Evolutionary conservation across 257 asterid species (phyloP), one percentile per base, ranked within the genome.

Genomic region (Primulina huaijiensis): DNA sequence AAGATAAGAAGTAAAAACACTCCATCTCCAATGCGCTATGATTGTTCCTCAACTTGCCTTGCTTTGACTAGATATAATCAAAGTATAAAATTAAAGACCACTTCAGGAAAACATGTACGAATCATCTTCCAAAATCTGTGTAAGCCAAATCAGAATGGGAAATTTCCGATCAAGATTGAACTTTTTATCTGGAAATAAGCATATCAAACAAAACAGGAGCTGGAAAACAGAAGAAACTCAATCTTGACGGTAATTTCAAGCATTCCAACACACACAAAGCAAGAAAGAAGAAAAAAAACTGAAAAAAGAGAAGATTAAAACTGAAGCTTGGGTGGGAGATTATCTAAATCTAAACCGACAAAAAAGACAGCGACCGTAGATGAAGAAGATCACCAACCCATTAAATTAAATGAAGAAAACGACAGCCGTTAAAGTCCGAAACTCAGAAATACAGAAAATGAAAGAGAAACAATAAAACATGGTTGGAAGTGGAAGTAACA

Each of bases 371-470:
- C 61, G 64, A 69, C 72, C 55, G 1, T 71, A 72, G 69, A 76
- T 50, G 55, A 43, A 57, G 55, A 43, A 57, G 71, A 80, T 74
- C 84, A 85, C 63, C 88, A 79, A 76, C 85, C 87, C 84, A 86
- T 79, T 73, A 71, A 76, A 72, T 73, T 46, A 83, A 75, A 78
- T 59, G 82, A 76, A 75, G 79, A 75, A 57, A 75, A 59, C 6
- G 87, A 79, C 95, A 85, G 89, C 93, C 89, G 82, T 85, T 81
- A 79, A 89, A 81, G 88, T 78, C 76, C 58, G 81, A 16, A 35
- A 64, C 68, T 68, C 75, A 56, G 77, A 67, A 60, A 30, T 71
- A 27, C 71, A 31, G 29, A 50, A 35, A 55, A 14, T 23, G 30
- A 46, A 67, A 34, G 40, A 63, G 69, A 35, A 60, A 77, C 70